Base-by-base conservation (phyloP, 768 basidiomycete species). In the Tylopilus rubrobrunneus region DNA sequence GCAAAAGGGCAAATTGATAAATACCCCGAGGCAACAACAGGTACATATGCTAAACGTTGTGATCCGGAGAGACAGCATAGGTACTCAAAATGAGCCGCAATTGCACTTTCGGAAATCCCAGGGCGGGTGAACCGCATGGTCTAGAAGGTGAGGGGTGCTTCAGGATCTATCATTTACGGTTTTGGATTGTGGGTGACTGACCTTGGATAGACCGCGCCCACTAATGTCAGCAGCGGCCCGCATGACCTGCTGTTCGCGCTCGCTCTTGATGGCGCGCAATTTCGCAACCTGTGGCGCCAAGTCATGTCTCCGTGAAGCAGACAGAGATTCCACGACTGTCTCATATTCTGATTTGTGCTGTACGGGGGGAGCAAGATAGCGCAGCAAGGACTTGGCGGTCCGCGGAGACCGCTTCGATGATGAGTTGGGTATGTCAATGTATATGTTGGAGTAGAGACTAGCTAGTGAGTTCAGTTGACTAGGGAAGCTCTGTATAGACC, bases 21-120 rank as follows among this genome's bases (percentile, higher is more conserved):
- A 61, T 69, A 90, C 89, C 97, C 97, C 1, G 92, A 94, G 6
- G 92, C 96, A 33, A 98, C 91, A 6, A 99, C 97, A 12, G 97
- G 97, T 1, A 99, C 95, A 66, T 99, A 99, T n/a, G 97, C 95
- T 45, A 85, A 82, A 39, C 95, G 80, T 63, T 92, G 86, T 12
- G 91, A 79, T 21, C 97, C 97, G 15, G 75, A 74, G 41, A 91
- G 75, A 4, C 83, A 79, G 63, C 93, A 95, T 1, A 87, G 61
- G 64, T 97, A 97, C 70, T 96, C 89, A 65, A 98, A 98, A 65
- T 93, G 89, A 5, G 95, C 89, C 0, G 79, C 85, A 8, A 89
- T 70, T 17, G 76, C 74, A 31, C 78, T 73, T 63, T 90, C 89
- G 1, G 81, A 79, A 52, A 79, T 65, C 9, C 79, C 82, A 21